Evolutionary conservation across 2,329 filamentous ascomycete species (phyloP), one percentile per base, ranked within the genome.

Genomic region (Pestalotiopsis sp.): DNA sequence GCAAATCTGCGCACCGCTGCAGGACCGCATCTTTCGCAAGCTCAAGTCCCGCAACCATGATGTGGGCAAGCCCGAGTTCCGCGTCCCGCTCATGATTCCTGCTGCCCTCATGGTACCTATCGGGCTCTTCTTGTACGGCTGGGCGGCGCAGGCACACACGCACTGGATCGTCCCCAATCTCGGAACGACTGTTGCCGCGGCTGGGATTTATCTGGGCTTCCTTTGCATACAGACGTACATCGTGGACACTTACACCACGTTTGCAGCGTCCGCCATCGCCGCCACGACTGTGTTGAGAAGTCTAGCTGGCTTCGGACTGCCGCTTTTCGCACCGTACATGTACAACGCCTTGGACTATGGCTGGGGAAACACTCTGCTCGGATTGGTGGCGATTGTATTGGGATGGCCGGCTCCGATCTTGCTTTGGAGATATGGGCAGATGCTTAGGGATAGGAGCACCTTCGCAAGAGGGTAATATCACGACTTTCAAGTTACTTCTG

Each of bases 121-220:
- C 0, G 78, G 78, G 0, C 68, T 80, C n/a, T 77, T 80, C 56
- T 73, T 76, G 38, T 80, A 80, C 45, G 79, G 78, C 14, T 80
- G 79, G 79, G 74, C 74, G 1, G 75, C 73, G 1, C 56, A 76
- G 36, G 75, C 73, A 36, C 70, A 69, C 3, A 63, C 75, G 2
- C 86, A 87, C 66, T 89, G 85, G 84, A 86, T 88, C 25, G 83
- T 82, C 0, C 85, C 86, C 2, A 85, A 87, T 66, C 79, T 88
- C 20, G 82, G 82, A 25, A 38, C 14, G 71, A 73, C n/a, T 80
- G 80, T 66, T 81, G 79, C 0, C 80, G 81, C 45, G 79, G 78
- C 52, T 82, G 64, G 49, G 9, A 20, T 56, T 2, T 20, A 79
- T 2, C 74, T 83, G 9, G 81, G 73, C 4, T 81, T 80, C 20